Conservation (phyloP, 208 protist species). For the Crithidia sp. region DNA sequence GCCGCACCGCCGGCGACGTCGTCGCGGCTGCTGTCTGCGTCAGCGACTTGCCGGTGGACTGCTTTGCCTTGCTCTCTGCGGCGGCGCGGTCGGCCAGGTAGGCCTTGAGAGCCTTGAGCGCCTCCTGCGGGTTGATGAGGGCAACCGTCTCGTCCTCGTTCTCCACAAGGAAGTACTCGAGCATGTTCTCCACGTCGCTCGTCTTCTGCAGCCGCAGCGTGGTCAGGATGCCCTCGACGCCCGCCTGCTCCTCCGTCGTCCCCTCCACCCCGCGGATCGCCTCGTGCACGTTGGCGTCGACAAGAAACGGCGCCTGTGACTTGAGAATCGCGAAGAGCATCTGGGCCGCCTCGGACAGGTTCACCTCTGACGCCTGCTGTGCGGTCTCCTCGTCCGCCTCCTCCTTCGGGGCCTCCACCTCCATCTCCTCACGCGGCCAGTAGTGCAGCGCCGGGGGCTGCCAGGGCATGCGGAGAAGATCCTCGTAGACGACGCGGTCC, state of each 20-base stretch:
- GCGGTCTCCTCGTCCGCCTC: constrained; percentile 43
- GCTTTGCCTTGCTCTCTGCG: constrained; percentile 27
- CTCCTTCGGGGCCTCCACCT: constrained; percentile 47
- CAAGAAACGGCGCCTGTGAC: constrained; percentile 86
- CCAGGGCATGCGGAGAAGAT: constrained; percentile 92
- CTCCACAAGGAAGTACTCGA: constrained; percentile 88
- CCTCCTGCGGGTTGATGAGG: constrained; percentile 87
- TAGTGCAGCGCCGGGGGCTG: constrained; percentile 82
- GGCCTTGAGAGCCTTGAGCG: constrained; percentile 74
- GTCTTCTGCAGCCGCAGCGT: constrained; percentile 88
- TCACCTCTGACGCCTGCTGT: constrained; percentile 54
- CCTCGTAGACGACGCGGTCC: constrained; percentile 96
- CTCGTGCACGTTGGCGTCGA: constrained; percentile 77
- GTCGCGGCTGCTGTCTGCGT: constrained; percentile 16
- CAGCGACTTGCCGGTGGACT: constrained; percentile 11
- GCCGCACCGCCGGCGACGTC: constrained; percentile 42
- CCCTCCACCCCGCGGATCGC: constrained; percentile 68
- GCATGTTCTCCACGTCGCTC: constrained; percentile 87
- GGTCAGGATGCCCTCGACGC: constrained; percentile 93
- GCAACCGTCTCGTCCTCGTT: constrained; percentile 65
- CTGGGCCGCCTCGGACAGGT: constrained; percentile 77
- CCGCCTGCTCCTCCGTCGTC: constrained; percentile 84
- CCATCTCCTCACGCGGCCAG: constrained; percentile 69
- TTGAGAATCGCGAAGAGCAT: constrained; percentile 90
- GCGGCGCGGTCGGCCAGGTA: constrained; percentile 78